phyloP scores from a whole-genome alignment of 441 rosid species.

The Pelargonium citronellum region DNA sequence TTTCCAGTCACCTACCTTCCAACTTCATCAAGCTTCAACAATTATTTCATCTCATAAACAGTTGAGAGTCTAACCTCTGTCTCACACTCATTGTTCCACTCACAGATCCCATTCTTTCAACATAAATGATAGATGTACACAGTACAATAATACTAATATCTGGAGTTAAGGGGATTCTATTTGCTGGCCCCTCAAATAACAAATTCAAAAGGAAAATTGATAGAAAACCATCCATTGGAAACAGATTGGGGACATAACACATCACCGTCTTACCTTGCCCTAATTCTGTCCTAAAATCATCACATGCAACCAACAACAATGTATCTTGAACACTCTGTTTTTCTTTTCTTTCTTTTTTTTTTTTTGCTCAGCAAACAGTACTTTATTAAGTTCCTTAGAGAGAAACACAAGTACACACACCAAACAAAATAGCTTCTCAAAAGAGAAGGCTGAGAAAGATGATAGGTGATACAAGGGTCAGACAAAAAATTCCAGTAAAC shows the following conservation, averaged over 20 bases:
- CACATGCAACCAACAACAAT: too few species aligned
- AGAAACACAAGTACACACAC: too few species aligned
- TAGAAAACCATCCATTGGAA: not conserved
- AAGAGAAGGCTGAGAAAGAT: too few species aligned
- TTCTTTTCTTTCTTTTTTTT: too few species aligned
- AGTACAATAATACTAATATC: not conserved
- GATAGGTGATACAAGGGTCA: too few species aligned
- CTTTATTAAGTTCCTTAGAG: too few species aligned
- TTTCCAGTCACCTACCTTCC: not conserved
- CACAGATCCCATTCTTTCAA: not conserved
- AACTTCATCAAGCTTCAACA: not conserved
- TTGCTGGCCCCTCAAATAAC: not conserved
- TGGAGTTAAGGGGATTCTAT: not conserved
- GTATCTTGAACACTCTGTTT: not conserved
- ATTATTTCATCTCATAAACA: constrained; percentile 5
- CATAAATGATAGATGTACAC: not conserved
- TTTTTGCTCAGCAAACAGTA: too few species aligned
- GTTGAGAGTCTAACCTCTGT: not conserved
- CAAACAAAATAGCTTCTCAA: too few species aligned
- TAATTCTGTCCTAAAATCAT: not conserved
- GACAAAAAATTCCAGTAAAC: too few species aligned
- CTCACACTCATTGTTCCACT: not conserved
- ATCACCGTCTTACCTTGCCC: not conserved
- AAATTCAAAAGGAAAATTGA: not conserved
- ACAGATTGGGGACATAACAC: not conserved